Percentiles rank a stretch among this genome's conserved stretches.
Evolutionary conservation across 1,139 yeast species (phyloP).

Genomic region (Lodderomyces beijingensis): DNA sequence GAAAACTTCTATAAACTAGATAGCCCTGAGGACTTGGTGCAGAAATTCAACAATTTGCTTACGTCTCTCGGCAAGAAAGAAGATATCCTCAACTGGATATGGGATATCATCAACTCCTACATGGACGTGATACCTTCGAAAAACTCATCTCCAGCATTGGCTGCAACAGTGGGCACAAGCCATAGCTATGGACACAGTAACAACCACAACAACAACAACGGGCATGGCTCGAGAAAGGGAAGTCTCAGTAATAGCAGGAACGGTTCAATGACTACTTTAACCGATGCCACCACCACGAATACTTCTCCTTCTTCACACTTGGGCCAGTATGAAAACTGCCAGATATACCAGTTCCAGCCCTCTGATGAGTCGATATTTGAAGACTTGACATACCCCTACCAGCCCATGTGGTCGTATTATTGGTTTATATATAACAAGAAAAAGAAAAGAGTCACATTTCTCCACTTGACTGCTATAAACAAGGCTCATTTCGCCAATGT

Average conservation of each 20-base stretch:
- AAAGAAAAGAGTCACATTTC: constrained; percentile 83
- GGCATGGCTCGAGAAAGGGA: background rate
- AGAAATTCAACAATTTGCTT: constrained; percentile 74
- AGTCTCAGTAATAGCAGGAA: constrained; percentile 19
- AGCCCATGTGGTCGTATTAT: constrained; percentile 83
- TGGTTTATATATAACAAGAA: constrained; percentile 92
- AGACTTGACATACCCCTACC: constrained; percentile 61
- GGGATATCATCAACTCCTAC: constrained; percentile 85
- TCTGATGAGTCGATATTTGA: constrained; percentile 74
- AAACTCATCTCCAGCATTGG: constrained; percentile 17
- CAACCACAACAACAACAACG: constrained; percentile 6
- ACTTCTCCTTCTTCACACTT: constrained; percentile 12
- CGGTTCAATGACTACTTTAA: constrained; percentile 11
- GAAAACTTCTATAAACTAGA: constrained; percentile 50
- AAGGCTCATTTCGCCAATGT: constrained; percentile 36
- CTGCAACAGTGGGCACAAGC: constrained; percentile 13
- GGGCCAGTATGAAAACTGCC: constrained; percentile 48
- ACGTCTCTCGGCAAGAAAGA: constrained; percentile 69
- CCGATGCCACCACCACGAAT: constrained; percentile 8
- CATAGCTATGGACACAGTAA: constrained; percentile 7
- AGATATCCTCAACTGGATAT: constrained; percentile 58
- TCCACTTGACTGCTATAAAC: constrained; percentile 52
- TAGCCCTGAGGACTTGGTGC: constrained; percentile 54
- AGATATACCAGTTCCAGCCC: constrained; percentile 74
- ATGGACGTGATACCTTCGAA: constrained; percentile 58